phyloP scores from a whole-genome alignment of 495 filamentous ascomycete species.

The Penicillium antarcticum region DNA sequence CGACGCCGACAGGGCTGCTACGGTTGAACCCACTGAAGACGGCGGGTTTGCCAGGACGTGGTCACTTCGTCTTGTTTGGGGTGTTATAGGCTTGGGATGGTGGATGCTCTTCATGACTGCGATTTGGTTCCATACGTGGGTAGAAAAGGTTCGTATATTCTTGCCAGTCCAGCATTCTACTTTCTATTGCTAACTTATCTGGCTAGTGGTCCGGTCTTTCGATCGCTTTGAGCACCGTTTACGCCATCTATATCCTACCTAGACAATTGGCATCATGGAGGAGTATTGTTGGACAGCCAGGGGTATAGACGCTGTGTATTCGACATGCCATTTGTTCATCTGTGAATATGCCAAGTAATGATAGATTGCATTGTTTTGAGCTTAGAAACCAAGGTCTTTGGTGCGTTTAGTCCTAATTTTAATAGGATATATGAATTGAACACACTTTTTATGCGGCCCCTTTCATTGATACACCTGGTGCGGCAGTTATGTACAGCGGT shows the following conservation, averaged over 20 bases:
- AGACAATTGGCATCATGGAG: constrained; percentile 60
- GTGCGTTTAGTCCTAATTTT: neutral
- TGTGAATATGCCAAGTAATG: constrained; percentile 13
- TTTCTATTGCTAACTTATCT: constrained; percentile 19
- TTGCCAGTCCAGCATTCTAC: neutral
- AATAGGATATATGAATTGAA: neutral
- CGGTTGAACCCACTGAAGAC: neutral
- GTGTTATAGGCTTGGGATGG: constrained; percentile 59
- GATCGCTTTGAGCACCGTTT: constrained; percentile 66
- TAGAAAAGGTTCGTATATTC: constrained; percentile 72
- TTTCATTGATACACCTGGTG: too few species aligned
- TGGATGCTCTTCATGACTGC: constrained; percentile 99
- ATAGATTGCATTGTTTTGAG: constrained; percentile 12
- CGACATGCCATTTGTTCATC: neutral
- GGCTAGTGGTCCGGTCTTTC: constrained; percentile 66
- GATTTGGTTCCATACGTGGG: constrained; percentile 96
- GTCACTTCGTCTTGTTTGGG: constrained; percentile 47
- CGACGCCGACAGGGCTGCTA: constrained; percentile 7
- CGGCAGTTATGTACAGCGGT: too few species aligned
- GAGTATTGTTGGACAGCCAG: constrained; percentile 70
- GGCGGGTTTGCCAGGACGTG: constrained; percentile 38
- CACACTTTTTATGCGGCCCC: too few species aligned
- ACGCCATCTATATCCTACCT: constrained; percentile 73
- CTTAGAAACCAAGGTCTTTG: neutral
- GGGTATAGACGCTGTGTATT: constrained; percentile 45